Base-by-base conservation (phyloP, 306 rosid genomes). In the Myrica gale region DNA sequence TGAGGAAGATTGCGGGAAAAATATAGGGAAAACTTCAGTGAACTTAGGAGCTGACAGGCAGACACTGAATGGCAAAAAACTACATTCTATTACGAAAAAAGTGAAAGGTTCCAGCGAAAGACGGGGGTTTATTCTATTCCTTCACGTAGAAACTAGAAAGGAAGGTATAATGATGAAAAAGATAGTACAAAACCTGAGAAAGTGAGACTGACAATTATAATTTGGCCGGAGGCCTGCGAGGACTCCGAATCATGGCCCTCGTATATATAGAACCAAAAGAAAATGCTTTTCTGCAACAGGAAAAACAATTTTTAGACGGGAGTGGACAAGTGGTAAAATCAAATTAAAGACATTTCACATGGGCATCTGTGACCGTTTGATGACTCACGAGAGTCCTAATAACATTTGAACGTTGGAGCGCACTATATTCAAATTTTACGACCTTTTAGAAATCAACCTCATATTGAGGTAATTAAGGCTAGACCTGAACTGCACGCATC, bases 301-400 rank as follows among this genome's bases (percentile, higher is more conserved):
- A 9, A 62, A 57, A 68, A 62, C 20, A n/a, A 50, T 67, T 73
- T 63, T 57, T 61, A 4, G 51, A 71, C 15, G 63, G 37, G 74
- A 77, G 48, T 17, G 10, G 71, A 20, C 67, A 75, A 53, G 43
- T 3, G 61, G 44, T 23, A 78, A 50, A 74, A 63, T 76, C 43
- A 62, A 72, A 70, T 65, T 89, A 88, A 87, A 87, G 81, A 86
- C 50, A 5, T 82, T 95, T 26, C 97, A 92, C 97, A 89, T 90
- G 99, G 88, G 65, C 73, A 81, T 76, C 87, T 86, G 85, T 85
- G 93, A 90, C 97, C 99, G 99, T 95, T 88, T 76, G 98, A 94
- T 89, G 88, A 5, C 88, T 92, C 98, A 95, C 97, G 95, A 80
- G 98, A 85, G 79, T 81, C 84, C 85, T 76, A 79, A 68, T 83